Base-by-base conservation (phyloP, 192 early-diverging fungal genomes). In the Allomyces macrogynus region DNA sequence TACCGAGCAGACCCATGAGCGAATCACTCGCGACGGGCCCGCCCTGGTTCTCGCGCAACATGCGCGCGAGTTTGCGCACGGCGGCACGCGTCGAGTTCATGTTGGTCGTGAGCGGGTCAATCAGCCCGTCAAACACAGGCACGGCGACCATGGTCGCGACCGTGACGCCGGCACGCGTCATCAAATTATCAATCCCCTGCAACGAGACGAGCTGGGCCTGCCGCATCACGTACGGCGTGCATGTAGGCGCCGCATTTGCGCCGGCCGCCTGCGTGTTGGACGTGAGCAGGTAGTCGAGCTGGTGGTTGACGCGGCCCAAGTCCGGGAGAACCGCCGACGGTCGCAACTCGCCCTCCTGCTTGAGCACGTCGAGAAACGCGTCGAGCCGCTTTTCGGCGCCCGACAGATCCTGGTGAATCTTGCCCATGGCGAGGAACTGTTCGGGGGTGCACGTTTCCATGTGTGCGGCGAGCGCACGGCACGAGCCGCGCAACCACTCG, bases 341-440 rank as follows among this genome's bases (percentile, higher is more conserved):
- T 69, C 66, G 18, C 67, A 73, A 62, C 65, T 44, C 0, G 66
- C 73, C 27, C 70, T 43, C 66, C 61, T 3, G 68, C 57, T 3
- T 66, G 70, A 63, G 66, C 73, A 24, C 32, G 57, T 0, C 68
- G 62, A 23, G 67, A 69, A 72, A 74, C 20, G 49, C 20, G 49
- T 57, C 72, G 23, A 71, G 69, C 23, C 76, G 73, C 40, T 73
- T 69, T 3, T 74, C 71, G n/a, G 70, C 65, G 22, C 43, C 63
- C 54, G 43, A 64, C 43, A 73, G 57, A 14, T 68, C 70, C 42
- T 66, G 68, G 65, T 60, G 57, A 25, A 72, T 63, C 0, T 60
- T 64, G 20, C 49, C 68, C 18, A 68, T 26, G 24, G 49, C 32
- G 0, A 65, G 62, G 23, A 40, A 22, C 60, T 9, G 9, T 5